Base-by-base conservation (phyloP, 805 yeast species). In the Candida germanica region DNA sequence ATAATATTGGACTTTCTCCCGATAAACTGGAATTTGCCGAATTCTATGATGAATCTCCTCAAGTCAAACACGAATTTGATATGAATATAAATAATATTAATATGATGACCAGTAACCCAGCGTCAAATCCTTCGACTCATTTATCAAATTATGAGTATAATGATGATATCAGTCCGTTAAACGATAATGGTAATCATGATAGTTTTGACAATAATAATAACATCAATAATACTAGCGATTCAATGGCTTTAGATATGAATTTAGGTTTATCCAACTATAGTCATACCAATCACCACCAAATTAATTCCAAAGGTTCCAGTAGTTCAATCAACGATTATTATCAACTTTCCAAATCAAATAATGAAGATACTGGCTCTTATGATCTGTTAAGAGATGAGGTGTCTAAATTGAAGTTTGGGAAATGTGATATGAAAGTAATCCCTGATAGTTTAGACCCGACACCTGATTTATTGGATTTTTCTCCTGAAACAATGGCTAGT, bases 361-460 rank as follows among this genome's bases (percentile, higher is more conserved):
- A 27, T 7, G 19, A 18, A 5, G 32, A 28, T 26, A 20, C 26
- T 12, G 16, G 17, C 19, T 16, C 38, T 18, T 45, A 42, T 46
- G 77, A 73, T 17, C 46, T 48, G 6, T 67, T 78, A 13, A 62
- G 81, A 42, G 66, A 66, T 26, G 76, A 72, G 48, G 51, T 78
- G 12, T 59, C 77, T 47, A 70, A 70, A 36, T 56, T 78, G 38
- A 73, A 74, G 43, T 79, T 79, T 51, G 84, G 83, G 26, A 66
- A 59, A 42, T 53, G 48, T 32, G 43, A 46, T 37, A 61, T 62
- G 66, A 56, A 61, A 33, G 62, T 69, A 6, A 55, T 63, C 35
- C 73, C 66, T 0, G 36, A 43, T 23, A 30, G 58, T 1, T 51
- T 65, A 13, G 54, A 54, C 16, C 61, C 61, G 4, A 60, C 59